A percentile compares a stretch with the other conserved stretches of the same genome.
Conservation (phyloP, 2,329 filamentous ascomycete genomes). For the Colletotrichum karsti region DNA sequence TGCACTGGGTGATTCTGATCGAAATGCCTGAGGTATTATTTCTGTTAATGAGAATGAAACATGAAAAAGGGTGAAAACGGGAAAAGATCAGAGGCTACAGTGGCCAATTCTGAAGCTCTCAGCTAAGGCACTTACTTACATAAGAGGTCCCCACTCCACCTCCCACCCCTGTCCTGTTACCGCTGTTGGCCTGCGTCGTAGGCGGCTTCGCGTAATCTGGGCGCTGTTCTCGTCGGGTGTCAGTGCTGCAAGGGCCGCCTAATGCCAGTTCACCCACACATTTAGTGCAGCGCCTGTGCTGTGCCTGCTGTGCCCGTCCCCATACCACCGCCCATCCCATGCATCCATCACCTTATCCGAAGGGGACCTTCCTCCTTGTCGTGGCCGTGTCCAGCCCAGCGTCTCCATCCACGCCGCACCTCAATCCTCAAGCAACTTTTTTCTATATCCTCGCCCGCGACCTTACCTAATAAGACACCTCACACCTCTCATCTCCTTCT, state of each 20-base stretch:
- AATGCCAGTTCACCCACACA: conserved; percentile 10
- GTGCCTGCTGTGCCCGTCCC: not conserved
- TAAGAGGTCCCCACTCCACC: not conserved
- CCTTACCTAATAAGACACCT: conserved; percentile 28
- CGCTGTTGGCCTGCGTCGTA: not conserved
- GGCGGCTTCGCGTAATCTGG: not conserved
- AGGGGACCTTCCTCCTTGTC: not conserved
- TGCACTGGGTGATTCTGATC: no score
- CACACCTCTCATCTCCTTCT: not conserved
- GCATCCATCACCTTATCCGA: not conserved
- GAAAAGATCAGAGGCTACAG: not conserved
- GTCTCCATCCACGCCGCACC: conserved; percentile 14
- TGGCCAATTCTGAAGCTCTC: not conserved
- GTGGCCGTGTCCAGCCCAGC: not conserved
- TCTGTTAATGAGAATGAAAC: not conserved
- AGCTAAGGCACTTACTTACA: no score
- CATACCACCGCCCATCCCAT: not conserved
- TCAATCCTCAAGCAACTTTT: conserved; percentile 14
- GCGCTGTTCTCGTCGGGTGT: conserved; percentile 6
- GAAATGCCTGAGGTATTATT: not conserved
- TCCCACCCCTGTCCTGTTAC: not conserved
- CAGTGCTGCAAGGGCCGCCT: conserved; percentile 18
- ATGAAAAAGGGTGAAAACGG: not conserved
- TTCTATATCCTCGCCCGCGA: not conserved
- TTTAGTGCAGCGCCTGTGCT: not conserved